These are phyloP conservation scores for Mucor lusitanicus DNA, from an alignment of 371 early-diverging fungal genomes.

Conservation along the genomic window DNA sequence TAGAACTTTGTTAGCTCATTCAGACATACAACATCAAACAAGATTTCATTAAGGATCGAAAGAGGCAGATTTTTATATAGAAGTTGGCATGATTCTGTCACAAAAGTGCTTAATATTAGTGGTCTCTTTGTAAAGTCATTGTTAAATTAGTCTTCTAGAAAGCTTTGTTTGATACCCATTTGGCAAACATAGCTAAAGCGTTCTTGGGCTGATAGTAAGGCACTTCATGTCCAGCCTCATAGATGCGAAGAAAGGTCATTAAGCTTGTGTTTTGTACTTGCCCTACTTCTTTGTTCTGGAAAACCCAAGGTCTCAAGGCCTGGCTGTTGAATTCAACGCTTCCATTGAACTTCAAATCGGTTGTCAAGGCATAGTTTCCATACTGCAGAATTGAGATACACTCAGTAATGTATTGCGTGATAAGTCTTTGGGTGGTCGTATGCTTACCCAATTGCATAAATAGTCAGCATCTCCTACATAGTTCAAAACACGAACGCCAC, in stretches of 20 bases:
- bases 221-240: constrained; percentile 92
- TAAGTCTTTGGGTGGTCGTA: not conserved
- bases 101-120: no score
- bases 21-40: no score
- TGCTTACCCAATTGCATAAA: constrained; percentile 86
- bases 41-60: no score
- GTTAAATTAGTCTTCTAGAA: not conserved
- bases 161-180: constrained; percentile 40
- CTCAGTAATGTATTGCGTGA: not conserved
- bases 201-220: constrained; percentile 60
- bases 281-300: constrained; percentile 60
- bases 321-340: constrained; percentile 54
- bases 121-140: not conserved
- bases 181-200: constrained; percentile 62
- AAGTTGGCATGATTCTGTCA: no score
- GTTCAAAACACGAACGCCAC: constrained; percentile 77
- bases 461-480: constrained; percentile 91
- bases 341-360: constrained; percentile 83
- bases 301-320: constrained; percentile 36
- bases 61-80: no score
- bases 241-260: constrained; percentile 85
- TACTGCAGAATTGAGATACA: not conserved
- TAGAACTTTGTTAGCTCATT: no score
- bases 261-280: constrained; percentile 51
- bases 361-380: constrained; percentile 89